Evolutionary conservation across 176 grass and related monocot genomes (phyloP), one percentile per base, ranked within the genome.

Genomic region (Ensete ventricosum): DNA sequence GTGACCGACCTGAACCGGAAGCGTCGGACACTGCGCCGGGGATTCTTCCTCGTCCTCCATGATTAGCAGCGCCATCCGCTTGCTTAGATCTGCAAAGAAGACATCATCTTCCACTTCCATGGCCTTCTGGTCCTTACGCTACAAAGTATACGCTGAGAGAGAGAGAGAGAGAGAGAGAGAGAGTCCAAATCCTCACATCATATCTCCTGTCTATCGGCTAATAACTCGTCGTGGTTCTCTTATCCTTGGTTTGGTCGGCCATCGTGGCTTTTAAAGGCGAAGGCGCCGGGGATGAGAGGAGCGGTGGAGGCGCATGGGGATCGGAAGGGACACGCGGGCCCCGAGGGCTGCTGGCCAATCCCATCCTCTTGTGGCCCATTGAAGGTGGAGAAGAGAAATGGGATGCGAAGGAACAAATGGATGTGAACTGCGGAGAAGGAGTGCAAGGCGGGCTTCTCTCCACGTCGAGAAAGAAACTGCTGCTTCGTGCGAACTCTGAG

Each of bases 11-110:
- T 84, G 80, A 19, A 82, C 57, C 34, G 84, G 77, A 70, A 84
- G 79, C 17, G 54, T 55, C 2, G 73, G 82, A 73, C 78, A 73
- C 77, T 87, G 79, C 52, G 34, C 26, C 3, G 64, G 71, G 77
- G 89, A 91, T 54, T 91, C 90, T 26, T 89, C 95, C 54, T 99
- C 95, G 73, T 99, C 95, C 63, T 99, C 95, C 83, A 84, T 99
- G 80, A 99, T 89, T 67, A 99, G 84, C 27, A 91, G 88, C 12
- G 95, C 87, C 75, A 99, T 94, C 75, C 84, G 86, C 86, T 94
- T 90, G 88, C 90, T 99, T 76, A 94, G 87, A 76, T 99, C 90
- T 8, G 95, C 95, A 80, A 99, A 99, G 84, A 94, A 84, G 55
- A 88, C 25, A 89, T 99, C 95, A 82, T 94, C 95, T 62, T 92